These are phyloP conservation scores for Picea glauca DNA, from an alignment of 75 land plant genomes.

Conservation along the genomic window DNA sequence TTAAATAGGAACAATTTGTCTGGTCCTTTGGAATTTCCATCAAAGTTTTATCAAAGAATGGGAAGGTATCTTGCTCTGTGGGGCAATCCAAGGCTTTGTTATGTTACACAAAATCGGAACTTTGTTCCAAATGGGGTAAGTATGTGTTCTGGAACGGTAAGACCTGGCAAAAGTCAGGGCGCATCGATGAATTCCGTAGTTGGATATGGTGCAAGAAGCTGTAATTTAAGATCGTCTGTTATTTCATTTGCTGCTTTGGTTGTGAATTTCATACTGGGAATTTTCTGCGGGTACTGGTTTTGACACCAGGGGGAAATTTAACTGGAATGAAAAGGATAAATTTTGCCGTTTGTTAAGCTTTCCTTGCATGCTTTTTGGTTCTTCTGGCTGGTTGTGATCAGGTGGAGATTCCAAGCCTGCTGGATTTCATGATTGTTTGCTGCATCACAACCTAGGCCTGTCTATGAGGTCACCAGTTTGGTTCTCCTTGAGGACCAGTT, in stretches of 20 bases:
- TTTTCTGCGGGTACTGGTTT: not conserved
- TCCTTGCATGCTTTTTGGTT: no score
- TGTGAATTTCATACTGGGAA: not conserved
- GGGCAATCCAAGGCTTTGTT: slow-evolving; percentile 66
- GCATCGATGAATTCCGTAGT: not conserved
- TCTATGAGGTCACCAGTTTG: not conserved
- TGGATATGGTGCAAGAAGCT: slow-evolving; percentile 1
- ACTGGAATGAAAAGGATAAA: no score
- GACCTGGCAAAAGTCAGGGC: not conserved
- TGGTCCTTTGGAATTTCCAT: slow-evolving; percentile 58
- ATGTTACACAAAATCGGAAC: slow-evolving; percentile 5
- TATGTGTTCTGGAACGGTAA: slow-evolving; percentile 2
- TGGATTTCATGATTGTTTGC: no score
- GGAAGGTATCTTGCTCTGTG: slow-evolving; percentile 54
- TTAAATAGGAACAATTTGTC: slow-evolving; percentile 58
- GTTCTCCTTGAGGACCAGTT: no score
- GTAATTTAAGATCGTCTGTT: not conserved
- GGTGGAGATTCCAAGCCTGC: no score
- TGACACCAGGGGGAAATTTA: not conserved
- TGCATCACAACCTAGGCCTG: not conserved
- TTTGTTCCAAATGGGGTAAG: slow-evolving; percentile 8
- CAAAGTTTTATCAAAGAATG: slow-evolving; percentile 54
- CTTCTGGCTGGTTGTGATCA: no score
- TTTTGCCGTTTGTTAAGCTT: no score
- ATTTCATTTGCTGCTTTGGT: not conserved